Base-by-base conservation (phyloP, 768 basidiomycete genomes). In the Tulasnella sp. region DNA sequence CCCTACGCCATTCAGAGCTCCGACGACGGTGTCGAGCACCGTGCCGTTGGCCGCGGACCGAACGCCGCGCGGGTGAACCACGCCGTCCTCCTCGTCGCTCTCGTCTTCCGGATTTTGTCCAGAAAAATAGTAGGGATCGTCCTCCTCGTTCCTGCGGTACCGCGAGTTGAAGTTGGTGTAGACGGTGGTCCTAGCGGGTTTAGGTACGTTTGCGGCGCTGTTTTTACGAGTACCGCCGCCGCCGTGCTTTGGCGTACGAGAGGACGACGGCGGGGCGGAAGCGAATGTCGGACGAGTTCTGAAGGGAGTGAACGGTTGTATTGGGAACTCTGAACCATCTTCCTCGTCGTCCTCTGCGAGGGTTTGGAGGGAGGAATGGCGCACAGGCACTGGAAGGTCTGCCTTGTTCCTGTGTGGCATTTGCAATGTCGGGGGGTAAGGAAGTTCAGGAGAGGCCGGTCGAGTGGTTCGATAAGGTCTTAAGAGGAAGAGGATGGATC, bases 31-130 rank as follows among this genome's bases (percentile, higher is more conserved):
- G 24, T 72, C 69, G n/a, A 69, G 64, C 16, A 24, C 44, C 12
- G 60, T 34, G 40, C 82, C 72, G 37, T 79, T 79, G 28, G 76
- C 75, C 5, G 76, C 18, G 77, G 78, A 42, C 16, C 64, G 40
- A 37, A 69, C 64, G 64, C 64, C 64, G 64, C 34, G 64, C 4
- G 64, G 64, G 64, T 41, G 76, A 42, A 20, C 40, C 8, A n/a
- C 74, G 8, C 28, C 64, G 31, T 92, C 91, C 81, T 96, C 94
- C 81, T 96, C 94, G 80, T 95, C 94, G 83, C 92, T 94, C 80
- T 91, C 90, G 46, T 69, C 46, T 48, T 74, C 60, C 34, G 42
- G 41, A 50, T 80, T 76, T 42, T 78, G 69, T 18, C 78, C 79
- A 20, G 41, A 48, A 31, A 75, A 81, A 22, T 37, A 80, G 31